Evolutionary conservation across 139 green algal genomes (phyloP).

Genomic region (Chlorokybus atmophyticus): DNA sequence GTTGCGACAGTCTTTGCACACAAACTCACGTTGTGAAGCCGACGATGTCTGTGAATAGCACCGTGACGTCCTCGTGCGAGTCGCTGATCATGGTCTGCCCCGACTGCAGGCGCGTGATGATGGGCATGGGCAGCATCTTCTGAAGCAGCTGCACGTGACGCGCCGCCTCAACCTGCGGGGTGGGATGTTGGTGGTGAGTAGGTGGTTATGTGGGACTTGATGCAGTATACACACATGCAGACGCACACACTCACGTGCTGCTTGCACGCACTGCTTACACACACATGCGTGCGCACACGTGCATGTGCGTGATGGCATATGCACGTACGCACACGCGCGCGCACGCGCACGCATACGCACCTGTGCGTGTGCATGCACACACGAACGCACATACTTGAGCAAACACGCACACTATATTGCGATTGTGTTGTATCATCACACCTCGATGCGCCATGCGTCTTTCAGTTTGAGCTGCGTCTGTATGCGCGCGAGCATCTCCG

Average conservation of each 20-base stretch:
- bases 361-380: not conserved
- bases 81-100: conserved; percentile 23
- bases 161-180: not conserved
- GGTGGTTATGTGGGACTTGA: no score
- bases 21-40: conserved; percentile 17
- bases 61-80: conserved; percentile 9
- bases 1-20: no score
- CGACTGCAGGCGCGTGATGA: conserved; percentile 37
- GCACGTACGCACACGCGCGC: no score
- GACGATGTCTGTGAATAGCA: conserved; percentile 26
- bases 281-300: no score
- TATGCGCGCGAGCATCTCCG: conserved; percentile 42
- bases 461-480: conserved; percentile 38
- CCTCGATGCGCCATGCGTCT: not conserved
- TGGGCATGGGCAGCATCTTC: conserved; percentile 38
- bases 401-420: no score
- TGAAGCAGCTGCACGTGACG: conserved; percentile 25
- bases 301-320: no score
- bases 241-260: no score
- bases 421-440: not conserved
- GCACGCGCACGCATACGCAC: no score
- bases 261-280: no score
- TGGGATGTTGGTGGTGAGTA: not conserved
- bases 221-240: no score
- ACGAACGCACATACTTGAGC: no score